Base-by-base conservation (phyloP, 257 asterid species). In the Rhazya stricta region DNA sequence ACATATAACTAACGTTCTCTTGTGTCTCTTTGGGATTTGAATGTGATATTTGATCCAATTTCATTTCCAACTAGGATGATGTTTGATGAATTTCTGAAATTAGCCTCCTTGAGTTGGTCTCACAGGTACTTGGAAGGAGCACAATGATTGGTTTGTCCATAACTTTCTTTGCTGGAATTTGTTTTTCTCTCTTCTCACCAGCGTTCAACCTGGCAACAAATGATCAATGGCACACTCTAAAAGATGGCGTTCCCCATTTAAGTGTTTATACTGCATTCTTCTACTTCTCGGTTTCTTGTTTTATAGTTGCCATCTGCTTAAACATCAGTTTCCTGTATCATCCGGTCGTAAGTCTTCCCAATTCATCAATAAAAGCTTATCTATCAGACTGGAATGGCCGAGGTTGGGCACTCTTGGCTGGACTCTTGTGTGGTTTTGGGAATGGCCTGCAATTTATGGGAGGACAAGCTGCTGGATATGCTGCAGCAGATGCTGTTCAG, bases 371-470 rank as follows among this genome's bases (percentile, higher is more conserved):
- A 12, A 90, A 71, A 75, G 94, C 93, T 45, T 94, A 94, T 71
- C 67, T 94, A 46, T 81, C 88, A 0, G 97, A 94, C 78, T 90
- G 97, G 96, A 72, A 94, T 32, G 99, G 99, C 12, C 75, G 99
- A 74, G 91, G 97, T 7, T 90, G 97, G 97, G 97, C 97, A 51
- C 78, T 92, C 58, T 77, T 90, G 83, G 97, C 99, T 0, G 99
- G 99, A 29, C 80, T 94, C 32, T 62, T 94, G 54, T 90, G 97
- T 39, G 97, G 97, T 39, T 89, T 94, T 57, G 99, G 99, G 18
- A 92, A 92, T n/a, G 99, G 97, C 10, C 99, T 94, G 34, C 97
- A 94, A 85, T 94, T 94, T 75, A 92, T 94, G 97, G 99, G 99
- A 51, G 97, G 99, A 42, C 98, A 94, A 77, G 98, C 97, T 65